These are phyloP conservation scores for Penicillium manginii DNA, from an alignment of 495 filamentous ascomycete genomes.

Conservation along the genomic window DNA sequence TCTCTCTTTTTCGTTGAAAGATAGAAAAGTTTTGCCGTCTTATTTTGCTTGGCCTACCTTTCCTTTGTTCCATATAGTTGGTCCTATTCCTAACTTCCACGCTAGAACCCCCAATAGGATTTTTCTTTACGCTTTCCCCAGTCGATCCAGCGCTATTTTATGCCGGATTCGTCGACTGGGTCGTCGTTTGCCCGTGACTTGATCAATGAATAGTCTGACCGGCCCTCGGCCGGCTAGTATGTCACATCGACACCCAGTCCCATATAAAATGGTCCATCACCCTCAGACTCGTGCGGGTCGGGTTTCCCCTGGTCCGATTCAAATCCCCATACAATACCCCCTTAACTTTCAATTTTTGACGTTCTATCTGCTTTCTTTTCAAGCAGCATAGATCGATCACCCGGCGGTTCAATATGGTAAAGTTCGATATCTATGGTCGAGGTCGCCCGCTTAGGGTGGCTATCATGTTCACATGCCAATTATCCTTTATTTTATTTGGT, in stretches of 20 bases:
- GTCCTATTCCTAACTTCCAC: neutral
- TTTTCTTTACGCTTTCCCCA: no score
- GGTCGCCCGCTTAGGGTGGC: conserved; percentile 39
- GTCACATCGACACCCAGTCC: neutral
- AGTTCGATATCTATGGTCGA: conserved; percentile 38
- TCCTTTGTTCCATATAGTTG: neutral
- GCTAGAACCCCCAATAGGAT: neutral
- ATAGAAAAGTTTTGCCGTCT: neutral
- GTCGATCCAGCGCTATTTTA: conserved; percentile 5
- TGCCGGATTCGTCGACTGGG: conserved; percentile 6
- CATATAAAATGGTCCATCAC: neutral
- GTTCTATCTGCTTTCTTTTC: neutral
- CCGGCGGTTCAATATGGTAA: conserved; percentile 21
- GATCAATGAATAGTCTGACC: conserved; percentile 1
- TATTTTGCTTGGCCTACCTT: neutral
- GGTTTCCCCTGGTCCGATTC: no score
- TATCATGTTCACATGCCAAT: conserved; percentile 42
- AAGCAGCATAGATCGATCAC: neutral
- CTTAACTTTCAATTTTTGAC: neutral
- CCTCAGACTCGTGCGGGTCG: no score
- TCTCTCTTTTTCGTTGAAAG: no score
- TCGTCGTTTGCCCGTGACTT: neutral
- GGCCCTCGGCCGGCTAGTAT: neutral
- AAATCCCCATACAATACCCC: no score
- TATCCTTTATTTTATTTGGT: conserved; percentile 49